Percentiles rank a stretch among this genome's conserved stretches.
Conservation (phyloP, 139 green algal genomes). For the Chlamydomonas incerta region DNA sequence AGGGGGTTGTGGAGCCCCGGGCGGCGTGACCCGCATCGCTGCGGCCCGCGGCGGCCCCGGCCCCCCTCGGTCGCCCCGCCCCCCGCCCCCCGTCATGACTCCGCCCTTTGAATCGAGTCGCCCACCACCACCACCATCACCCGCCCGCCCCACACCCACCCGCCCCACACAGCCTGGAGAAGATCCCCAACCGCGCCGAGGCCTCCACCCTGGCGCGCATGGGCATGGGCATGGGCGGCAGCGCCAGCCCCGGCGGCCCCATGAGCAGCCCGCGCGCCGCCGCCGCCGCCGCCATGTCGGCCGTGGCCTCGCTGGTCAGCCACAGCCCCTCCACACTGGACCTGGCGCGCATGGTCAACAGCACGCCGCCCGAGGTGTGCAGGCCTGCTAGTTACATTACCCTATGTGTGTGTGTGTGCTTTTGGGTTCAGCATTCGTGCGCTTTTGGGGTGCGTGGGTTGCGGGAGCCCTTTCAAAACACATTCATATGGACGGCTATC, state of each 20-base stretch:
- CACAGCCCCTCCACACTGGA: conserved; percentile 22
- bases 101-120: background rate
- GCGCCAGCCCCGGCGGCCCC: background rate
- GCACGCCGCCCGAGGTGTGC: conserved; percentile 20
- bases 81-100: background rate
- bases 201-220: conserved; percentile 17
- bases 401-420: background rate
- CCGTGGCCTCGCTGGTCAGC: background rate
- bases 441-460: too few relatives aligned
- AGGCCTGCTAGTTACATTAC: too few relatives aligned
- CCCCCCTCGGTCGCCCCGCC: too few relatives aligned
- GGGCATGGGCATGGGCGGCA: background rate
- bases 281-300: background rate
- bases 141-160: background rate
- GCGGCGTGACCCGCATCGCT: too few relatives aligned
- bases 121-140: background rate
- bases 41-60: too few relatives aligned
- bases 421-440: too few relatives aligned
- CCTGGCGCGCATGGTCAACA: conserved; percentile 20
- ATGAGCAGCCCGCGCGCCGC: background rate
- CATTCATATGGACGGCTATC: too few relatives aligned
- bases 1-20: too few relatives aligned
- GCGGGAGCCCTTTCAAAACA: too few relatives aligned
- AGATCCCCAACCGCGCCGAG: conserved; percentile 28
- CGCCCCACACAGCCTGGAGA: conserved; percentile 12